Evolutionary conservation across 140 eudicot species (phyloP).

Genomic region (Senecio squalidus): DNA sequence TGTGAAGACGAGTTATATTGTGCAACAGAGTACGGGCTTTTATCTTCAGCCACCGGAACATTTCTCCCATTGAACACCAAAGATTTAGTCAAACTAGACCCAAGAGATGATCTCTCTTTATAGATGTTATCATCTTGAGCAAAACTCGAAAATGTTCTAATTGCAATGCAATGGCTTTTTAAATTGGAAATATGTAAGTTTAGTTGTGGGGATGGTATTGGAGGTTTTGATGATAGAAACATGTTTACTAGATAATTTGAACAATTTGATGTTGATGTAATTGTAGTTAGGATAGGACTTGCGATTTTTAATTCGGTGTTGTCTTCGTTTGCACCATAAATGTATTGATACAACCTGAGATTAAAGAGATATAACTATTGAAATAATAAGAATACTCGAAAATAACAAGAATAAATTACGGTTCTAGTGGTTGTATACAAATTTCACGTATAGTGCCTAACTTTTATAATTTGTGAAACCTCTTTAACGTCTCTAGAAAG

Average conservation of each 20-base stretch:
- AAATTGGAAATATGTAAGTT: conserved; percentile 20
- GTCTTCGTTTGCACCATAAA: conserved; percentile 34
- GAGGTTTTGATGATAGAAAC: conserved; percentile 26
- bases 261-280: not conserved
- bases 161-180: conserved; percentile 28
- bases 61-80: conserved; percentile 7
- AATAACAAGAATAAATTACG: too few relatives aligned
- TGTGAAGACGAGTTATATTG: conserved; percentile 32
- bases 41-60: conserved; percentile 9
- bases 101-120: conserved; percentile 14
- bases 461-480: too few relatives aligned
- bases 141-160: conserved; percentile 36
- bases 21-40: conserved; percentile 22
- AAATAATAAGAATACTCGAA: not conserved
- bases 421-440: too few relatives aligned
- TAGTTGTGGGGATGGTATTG: conserved; percentile 27
- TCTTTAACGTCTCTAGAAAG: too few relatives aligned
- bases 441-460: too few relatives aligned
- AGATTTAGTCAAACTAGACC: conserved; percentile 12
- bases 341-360: conserved; percentile 41
- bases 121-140: conserved; percentile 18
- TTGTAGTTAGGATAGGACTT: conserved; percentile 26
- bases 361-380: not conserved
- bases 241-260: conserved; percentile 24
- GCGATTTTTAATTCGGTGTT: conserved; percentile 19